phyloP scores from a whole-genome alignment of 2,329 filamentous ascomycete genomes.

The Didymella sp. region DNA sequence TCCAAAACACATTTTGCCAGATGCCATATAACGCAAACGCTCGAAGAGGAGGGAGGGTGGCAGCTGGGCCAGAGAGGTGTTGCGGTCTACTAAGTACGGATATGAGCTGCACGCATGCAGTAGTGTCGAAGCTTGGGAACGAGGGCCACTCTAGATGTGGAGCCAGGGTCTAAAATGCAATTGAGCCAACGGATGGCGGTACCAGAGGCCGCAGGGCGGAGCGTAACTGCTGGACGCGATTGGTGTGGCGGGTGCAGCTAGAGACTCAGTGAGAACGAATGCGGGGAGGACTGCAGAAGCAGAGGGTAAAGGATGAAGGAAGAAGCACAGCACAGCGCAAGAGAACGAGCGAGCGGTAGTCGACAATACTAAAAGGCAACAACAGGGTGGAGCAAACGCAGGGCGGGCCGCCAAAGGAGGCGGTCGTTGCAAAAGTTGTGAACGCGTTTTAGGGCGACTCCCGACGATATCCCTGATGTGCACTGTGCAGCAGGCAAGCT shows the following conservation, averaged over 20 bases:
- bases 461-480: conserved; percentile 16
- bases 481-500: conserved; percentile 11
- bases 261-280: conserved; percentile 2
- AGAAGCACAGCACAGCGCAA: conserved; percentile 17
- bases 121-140: conserved; percentile 7
- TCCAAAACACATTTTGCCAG: conserved; percentile 61
- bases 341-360: conserved; percentile 6
- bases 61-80: conserved; percentile 12
- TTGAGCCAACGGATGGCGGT: conserved; percentile 15
- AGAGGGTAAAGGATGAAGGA: conserved; percentile 5
- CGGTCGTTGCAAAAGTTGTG: conserved; percentile 9
- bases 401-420: conserved; percentile 2
- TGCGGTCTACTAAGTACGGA: conserved; percentile 17
- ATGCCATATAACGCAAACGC: conserved; percentile 42
- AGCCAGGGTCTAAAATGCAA: conserved; percentile 11
- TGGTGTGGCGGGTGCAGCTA: conserved; percentile 11
- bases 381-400: conserved; percentile 9
- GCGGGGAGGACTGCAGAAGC: conserved; percentile 14
- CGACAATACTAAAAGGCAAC: conserved; percentile 4
- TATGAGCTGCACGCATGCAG: conserved; percentile 17
- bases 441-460: conserved; percentile 1
- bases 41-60: conserved; percentile 1
- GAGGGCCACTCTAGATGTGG: conserved; percentile 7
- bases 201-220: conserved; percentile 21
- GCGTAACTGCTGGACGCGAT: conserved; percentile 9